phyloP scores from a whole-genome alignment of 306 rosid species.

The Castanospermum australe region DNA sequence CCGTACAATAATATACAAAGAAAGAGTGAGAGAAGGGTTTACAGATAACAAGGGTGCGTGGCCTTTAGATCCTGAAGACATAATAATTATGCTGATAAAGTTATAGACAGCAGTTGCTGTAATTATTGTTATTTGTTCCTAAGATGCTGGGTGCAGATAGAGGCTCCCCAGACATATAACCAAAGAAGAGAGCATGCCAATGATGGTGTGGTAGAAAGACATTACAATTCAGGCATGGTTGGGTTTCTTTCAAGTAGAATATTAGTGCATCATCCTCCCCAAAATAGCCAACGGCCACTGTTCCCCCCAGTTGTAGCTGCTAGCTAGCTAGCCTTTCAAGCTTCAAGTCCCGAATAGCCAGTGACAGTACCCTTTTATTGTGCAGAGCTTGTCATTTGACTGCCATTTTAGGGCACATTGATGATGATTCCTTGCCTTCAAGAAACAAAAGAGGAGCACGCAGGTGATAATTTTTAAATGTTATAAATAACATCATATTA shows the following conservation, averaged over 20 bases:
- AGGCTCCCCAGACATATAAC: neutral
- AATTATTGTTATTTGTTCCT: neutral
- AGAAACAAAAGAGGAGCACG: too few species aligned
- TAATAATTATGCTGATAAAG: conserved; percentile 27
- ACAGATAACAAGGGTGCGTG: neutral
- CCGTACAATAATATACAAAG: neutral
- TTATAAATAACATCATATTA: too few species aligned
- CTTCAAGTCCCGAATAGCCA: neutral
- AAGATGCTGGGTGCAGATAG: conserved; percentile 8
- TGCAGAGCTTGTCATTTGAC: neutral
- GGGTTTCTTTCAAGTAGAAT: neutral
- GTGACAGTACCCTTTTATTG: neutral
- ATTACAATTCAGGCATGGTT: neutral
- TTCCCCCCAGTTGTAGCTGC: neutral
- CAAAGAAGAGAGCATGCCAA: conserved; percentile 2
- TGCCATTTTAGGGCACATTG: too few species aligned
- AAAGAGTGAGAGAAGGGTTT: neutral
- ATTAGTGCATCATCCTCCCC: conserved; percentile 4
- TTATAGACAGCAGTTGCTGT: neutral
- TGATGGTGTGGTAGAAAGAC: neutral
- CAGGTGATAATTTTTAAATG: too few species aligned
- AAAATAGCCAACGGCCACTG: neutral
- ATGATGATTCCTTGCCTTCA: too few species aligned
- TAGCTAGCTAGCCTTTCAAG: neutral
- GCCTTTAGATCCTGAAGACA: neutral